Evolutionary conservation across 805 yeast species (phyloP), one percentile per base, ranked within the genome.

Genomic region (Teunomyces panamensis): DNA sequence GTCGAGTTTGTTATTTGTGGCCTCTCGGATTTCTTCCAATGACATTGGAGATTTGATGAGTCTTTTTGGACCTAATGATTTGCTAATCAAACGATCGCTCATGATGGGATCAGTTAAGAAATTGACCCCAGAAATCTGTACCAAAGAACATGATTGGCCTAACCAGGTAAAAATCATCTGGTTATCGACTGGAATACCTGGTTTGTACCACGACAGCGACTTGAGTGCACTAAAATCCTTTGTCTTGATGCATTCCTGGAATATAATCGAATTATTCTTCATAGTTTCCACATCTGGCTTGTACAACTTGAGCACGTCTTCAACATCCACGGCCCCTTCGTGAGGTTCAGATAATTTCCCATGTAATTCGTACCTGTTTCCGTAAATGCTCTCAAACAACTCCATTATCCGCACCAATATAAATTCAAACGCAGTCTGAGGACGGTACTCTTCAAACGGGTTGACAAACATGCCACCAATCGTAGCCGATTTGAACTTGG

Each of bases 401-500:
- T 90, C 97, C 48, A 82, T 63, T 3, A 90, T 50, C 16, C 97
- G 72, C 55, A 91, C 85, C 37, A 79, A 72, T 27, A 88, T 70
- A 65, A 91, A 92, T 67, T 92, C 97, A 60, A 87, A 87, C 7
- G 89, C 74, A 0, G 97, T 89, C 65, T 91, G 97, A 5, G 89
- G 86, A 44, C 97, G 75, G 62, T 92, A 92, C 61, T 92, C 97
- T 13, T 78, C 77, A 62, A 92, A 92, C 2, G 98, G 98, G 58
- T 92, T 92, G 49, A 89, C 94, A 67, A 80, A 92, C 56, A 90
- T 73, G 8, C 97, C 97, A 14, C 79, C 77, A 1, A 89, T 64
- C 1, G 64, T 65, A 5, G 70, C 73, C n/a, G 73, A 67, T 44
- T 52, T 59, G 57, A 67, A 73, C 50, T 59, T 63, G 42, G 57